Evolutionary conservation across 179 eudicot species (phyloP).

Genomic region (Corrigiola litoralis): DNA sequence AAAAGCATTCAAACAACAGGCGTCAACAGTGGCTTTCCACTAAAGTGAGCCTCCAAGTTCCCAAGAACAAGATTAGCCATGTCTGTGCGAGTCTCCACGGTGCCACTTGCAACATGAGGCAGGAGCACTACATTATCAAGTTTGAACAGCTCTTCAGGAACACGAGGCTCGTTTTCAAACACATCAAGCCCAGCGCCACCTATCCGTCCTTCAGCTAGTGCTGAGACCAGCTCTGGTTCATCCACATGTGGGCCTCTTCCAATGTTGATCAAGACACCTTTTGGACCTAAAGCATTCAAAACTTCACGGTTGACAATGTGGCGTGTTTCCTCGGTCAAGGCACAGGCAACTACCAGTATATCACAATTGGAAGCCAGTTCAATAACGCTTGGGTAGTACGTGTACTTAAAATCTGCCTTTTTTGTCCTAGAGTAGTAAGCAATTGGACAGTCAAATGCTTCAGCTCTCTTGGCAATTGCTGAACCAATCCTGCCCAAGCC

Average conservation of each 20-base stretch:
- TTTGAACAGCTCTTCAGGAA: slow-evolving; percentile 40
- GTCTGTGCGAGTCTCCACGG: slow-evolving; percentile 35
- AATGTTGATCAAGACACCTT: slow-evolving; percentile 46
- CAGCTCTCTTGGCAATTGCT: slow-evolving; percentile 43
- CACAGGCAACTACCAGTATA: slow-evolving; percentile 39
- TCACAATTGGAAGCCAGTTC: slow-evolving; percentile 44
- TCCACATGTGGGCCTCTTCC: slow-evolving; percentile 49
- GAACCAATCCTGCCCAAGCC: slow-evolving; percentile 48
- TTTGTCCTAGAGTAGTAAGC: slow-evolving; percentile 39
- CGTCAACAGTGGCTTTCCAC: slow-evolving; percentile 41
- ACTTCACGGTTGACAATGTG: slow-evolving; percentile 50
- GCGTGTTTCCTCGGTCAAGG: slow-evolving; percentile 37
- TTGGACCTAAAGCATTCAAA: slow-evolving; percentile 43
- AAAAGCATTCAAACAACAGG: slow-evolving; percentile 33
- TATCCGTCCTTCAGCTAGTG: slow-evolving; percentile 41
- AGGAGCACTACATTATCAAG: slow-evolving; percentile 41
- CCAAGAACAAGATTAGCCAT: slow-evolving; percentile 51
- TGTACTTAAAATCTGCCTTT: slow-evolving; percentile 34
- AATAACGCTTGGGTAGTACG: slow-evolving; percentile 36
- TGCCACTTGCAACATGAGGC: slow-evolving; percentile 44
- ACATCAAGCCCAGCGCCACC: slow-evolving; percentile 56
- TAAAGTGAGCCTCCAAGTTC: slow-evolving; percentile 51
- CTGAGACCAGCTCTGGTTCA: slow-evolving; percentile 41
- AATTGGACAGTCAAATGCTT: slow-evolving; percentile 43
- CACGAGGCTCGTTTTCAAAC: slow-evolving; percentile 45